Evolutionary conservation across 2,329 filamentous ascomycete genomes (phyloP), one percentile per base, ranked within the genome.

Genomic region (Botrytis porri): DNA sequence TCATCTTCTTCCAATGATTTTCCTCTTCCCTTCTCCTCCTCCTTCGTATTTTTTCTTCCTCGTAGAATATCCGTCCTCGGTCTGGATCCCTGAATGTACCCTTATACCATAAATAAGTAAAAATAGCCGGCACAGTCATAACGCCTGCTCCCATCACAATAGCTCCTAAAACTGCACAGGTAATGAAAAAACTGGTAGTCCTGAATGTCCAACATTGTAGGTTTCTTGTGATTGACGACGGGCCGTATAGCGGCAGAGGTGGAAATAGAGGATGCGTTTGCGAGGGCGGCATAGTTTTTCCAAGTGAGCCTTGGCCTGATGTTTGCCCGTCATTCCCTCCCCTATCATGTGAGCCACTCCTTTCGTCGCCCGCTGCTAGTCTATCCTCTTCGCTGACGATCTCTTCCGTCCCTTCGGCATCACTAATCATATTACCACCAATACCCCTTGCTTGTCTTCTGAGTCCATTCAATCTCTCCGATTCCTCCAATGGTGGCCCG

Each of bases 231-330:
- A 88, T 69, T 0, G 92, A 90, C 0, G 94, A 90, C 0, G 93
- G 91, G 0, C 93, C 93, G 78, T 97, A 97, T 0, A 93, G 84
- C 0, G 94, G 94, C 14, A 97, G 82, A 2, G 93, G 93, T 9
- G 94, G 94, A 76, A 98, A 98, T 8, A 97, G 84, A 4, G 93
- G 92, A 77, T 95, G 91, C 2, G 93, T 95, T 75, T 89, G 87
- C 12, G 90, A 90, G 1, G 90, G 89, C 0, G 92, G 90, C 82
- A 86, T 86, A 22, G 85, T 80, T 73, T 80, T 83, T 61, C 82
- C 81, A 29, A 88, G 77, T 25, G 85, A 85, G 20, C 82, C 84
- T 37, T 84, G 85, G 48, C 84, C 83, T 6, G 85, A 83, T 71
- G 84, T 84, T 74, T 85, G 80, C 72, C 83, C 77, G n/a, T 41